A percentile compares a stretch with the other conserved stretches of the same genome.
These are phyloP conservation scores for Alternaria dauci DNA, from an alignment of 2,329 filamentous ascomycete species.

Conservation along the genomic window DNA sequence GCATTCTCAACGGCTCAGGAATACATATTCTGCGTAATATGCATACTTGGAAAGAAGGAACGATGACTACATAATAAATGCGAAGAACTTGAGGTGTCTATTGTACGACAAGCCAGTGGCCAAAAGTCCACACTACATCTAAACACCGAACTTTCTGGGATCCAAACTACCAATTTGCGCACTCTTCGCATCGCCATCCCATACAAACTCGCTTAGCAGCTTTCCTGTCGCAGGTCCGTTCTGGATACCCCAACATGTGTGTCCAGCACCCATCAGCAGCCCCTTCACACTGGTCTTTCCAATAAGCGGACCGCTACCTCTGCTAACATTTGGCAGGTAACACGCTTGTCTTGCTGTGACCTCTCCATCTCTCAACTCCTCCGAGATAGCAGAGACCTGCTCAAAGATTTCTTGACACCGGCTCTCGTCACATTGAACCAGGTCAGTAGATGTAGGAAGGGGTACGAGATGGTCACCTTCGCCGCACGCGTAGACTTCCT, in stretches of 20 bases:
- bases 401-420: constrained; percentile 87
- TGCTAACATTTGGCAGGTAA: constrained; percentile 81
- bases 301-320: constrained; percentile 74
- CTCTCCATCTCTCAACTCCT: constrained; percentile 57
- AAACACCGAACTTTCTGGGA: constrained; percentile 46
- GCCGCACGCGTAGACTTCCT: constrained; percentile 93
- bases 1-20: no score
- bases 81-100: no score
- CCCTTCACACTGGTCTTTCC: constrained; percentile 78
- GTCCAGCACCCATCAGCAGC: constrained; percentile 82
- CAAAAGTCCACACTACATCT: not conserved
- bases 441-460: constrained; percentile 77
- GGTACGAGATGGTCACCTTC: constrained; percentile 81
- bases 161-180: constrained; percentile 54
- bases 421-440: constrained; percentile 76
- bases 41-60: no score
- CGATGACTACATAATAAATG: no score
- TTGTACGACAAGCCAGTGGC: not conserved
- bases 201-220: constrained; percentile 57
- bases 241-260: constrained; percentile 98
- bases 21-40: no score
- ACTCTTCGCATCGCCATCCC: constrained; percentile 55
- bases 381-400: constrained; percentile 71
- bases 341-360: constrained; percentile 85
- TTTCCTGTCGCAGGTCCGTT: constrained; percentile 82